Conservation (phyloP, 2,329 filamentous ascomycete species). For the Botryotinia convoluta region DNA sequence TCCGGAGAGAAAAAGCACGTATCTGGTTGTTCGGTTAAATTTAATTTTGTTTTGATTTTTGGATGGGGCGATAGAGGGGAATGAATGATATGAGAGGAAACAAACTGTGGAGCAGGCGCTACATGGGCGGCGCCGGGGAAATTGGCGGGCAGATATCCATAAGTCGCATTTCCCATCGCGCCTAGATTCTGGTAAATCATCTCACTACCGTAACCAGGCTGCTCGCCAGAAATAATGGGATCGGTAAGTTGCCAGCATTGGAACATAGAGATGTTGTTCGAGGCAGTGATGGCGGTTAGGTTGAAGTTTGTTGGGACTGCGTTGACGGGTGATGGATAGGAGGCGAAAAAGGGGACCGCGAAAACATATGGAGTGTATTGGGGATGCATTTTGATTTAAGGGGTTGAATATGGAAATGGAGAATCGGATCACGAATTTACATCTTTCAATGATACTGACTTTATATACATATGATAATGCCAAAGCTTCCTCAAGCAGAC, state of each 20-base stretch:
- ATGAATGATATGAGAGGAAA: background rate
- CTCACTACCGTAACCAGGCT: background rate
- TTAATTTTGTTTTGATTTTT: background rate
- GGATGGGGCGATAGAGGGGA: background rate
- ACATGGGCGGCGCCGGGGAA: background rate
- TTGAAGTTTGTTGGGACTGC: background rate
- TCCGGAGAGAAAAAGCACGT: background rate
- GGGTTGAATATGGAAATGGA: background rate
- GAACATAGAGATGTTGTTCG: background rate
- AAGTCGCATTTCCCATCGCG: background rate
- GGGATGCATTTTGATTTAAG: background rate
- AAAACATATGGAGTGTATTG: background rate
- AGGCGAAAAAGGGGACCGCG: background rate
- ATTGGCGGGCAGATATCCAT: background rate
- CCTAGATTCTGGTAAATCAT: background rate
- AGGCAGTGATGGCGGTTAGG: background rate
- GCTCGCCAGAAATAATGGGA: background rate
- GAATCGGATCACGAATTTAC: background rate
- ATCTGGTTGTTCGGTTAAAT: background rate
- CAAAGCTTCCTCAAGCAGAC: background rate
- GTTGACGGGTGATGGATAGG: background rate
- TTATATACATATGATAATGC: background rate
- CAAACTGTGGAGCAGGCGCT: background rate
- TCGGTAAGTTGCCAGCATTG: background rate
- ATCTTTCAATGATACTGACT: background rate